These are phyloP conservation scores for Camelina laxa DNA, from an alignment of 345 rosid species.

Conservation along the genomic window DNA sequence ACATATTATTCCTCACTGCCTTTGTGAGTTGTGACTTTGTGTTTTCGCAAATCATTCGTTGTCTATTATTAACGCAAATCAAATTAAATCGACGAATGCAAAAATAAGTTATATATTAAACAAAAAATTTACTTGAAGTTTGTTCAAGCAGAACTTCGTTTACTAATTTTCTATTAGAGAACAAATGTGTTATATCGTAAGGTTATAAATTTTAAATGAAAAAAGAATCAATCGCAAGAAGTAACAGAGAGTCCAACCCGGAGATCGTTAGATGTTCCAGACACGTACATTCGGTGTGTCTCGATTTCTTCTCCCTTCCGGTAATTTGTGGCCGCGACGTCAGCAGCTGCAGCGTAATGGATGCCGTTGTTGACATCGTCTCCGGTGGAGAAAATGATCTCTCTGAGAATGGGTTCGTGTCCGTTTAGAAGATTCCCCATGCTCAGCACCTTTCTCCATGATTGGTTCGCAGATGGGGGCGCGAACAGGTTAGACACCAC, in stretches of 20 bases:
- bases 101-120: slow-evolving; percentile 6
- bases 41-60: not conserved
- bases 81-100: not conserved
- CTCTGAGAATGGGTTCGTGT: slow-evolving; percentile 86
- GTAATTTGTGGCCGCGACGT: slow-evolving; percentile 41
- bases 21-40: not conserved
- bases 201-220: slow-evolving; percentile 20
- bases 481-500: slow-evolving; percentile 69
- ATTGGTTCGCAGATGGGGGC: slow-evolving; percentile 81
- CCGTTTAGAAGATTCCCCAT: slow-evolving; percentile 98
- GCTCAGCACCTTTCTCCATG: slow-evolving; percentile 97
- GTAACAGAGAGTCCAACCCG: slow-evolving; percentile 90
- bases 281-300: slow-evolving; percentile 82
- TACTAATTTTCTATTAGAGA: slow-evolving; percentile 17
- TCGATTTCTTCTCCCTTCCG: slow-evolving; percentile 64
- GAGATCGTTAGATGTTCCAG: slow-evolving; percentile 93
- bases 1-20: not conserved
- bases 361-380: slow-evolving; percentile 56
- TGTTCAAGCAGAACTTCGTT: not conserved
- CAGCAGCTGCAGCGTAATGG: slow-evolving; percentile 61
- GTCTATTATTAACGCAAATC: not conserved
- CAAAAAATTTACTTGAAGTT: slow-evolving; percentile 1
- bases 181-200: slow-evolving; percentile 14
- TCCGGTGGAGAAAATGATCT: slow-evolving; percentile 69
- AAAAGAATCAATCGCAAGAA: slow-evolving; percentile 64